A percentile compares a stretch with the other conserved stretches of the same genome.
phyloP scores from a whole-genome alignment of 1,284 basidiomycete genomes.

The Pascua guehoae region DNA sequence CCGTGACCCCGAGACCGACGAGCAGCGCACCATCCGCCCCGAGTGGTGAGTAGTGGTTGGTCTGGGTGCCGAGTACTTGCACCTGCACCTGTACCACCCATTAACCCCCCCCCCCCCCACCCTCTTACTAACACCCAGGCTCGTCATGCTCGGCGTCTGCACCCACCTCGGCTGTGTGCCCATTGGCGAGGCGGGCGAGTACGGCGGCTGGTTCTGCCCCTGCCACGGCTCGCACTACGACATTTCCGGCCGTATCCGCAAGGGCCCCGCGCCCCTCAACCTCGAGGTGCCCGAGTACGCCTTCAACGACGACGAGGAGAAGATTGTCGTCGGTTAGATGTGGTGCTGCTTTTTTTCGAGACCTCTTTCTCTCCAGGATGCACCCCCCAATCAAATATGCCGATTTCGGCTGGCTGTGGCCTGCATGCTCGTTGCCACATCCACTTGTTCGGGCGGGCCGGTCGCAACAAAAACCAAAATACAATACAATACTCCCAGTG shows the following conservation, averaged over 20 bases:
- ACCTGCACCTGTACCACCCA: not conserved
- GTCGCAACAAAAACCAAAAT: too few relatives aligned
- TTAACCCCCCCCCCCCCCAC: not conserved
- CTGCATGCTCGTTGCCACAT: too few relatives aligned
- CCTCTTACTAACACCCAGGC: conserved; percentile 32
- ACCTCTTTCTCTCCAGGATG: too few relatives aligned
- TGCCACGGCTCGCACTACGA: conserved; percentile 98
- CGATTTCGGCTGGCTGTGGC: too few relatives aligned
- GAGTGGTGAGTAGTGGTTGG: conserved; percentile 66
- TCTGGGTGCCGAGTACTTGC: not conserved
- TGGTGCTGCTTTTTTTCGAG: too few relatives aligned
- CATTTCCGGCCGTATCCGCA: conserved; percentile 79
- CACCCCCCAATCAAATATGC: too few relatives aligned
- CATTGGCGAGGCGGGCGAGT: conserved; percentile 96
- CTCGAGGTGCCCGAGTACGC: conserved; percentile 86
- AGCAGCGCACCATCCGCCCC: conserved; percentile 83
- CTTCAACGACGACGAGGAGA: conserved; percentile 81
- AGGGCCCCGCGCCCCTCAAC: conserved; percentile 93
- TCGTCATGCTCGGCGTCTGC: conserved; percentile 96
- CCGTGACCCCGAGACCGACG: conserved; percentile 89
- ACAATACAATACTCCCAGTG: too few relatives aligned
- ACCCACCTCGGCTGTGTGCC: conserved; percentile 99
- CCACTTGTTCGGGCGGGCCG: too few relatives aligned
- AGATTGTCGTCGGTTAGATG: conserved; percentile 81
- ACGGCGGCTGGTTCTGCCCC: conserved; percentile 97